Evolutionary conservation across 148 eudicot species (phyloP), one percentile per base, ranked within the genome.

Genomic region (Chenopodium suecicum): DNA sequence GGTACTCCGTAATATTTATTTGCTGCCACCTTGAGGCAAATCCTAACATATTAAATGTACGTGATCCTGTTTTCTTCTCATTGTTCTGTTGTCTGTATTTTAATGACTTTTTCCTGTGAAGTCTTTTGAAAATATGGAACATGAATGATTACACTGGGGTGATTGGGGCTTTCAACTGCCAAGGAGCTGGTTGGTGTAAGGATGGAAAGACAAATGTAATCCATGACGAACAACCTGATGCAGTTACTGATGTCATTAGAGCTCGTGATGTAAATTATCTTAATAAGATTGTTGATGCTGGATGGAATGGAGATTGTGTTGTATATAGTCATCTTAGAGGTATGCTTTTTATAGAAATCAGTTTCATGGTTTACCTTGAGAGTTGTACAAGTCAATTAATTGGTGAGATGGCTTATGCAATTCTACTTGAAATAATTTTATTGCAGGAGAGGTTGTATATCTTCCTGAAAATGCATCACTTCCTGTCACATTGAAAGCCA

Each of bases 121-220:
- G 97, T 86, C 88, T 92, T 70, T 62, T 92, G 71, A 94, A 94
- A 85, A 92, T 94, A 69, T 92, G 98, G 98, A 94, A 94, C 83
- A 83, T 94, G 80, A 92, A 94, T 80, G 91, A 94, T 67, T 88
- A 74, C 84, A 91, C 82, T 76, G 97, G 97, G 84, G 92, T 94
- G 31, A 84, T 94, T 54, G 98, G 98, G 44, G 93, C 87, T 62
- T 94, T 92, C 85, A 92, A 94, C 77, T 94, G 98, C 90, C 98
- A 94, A 86, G 98, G 97, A 84, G 98, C 98, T 27, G 98, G 94
- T 17, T 94, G 98, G 98, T 92, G 98, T 74, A 89, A 82, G 79
- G 89, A 84, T 81, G 94, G 91, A 75, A 94, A 94, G 92, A 94
- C 63, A 82, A 92, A 90, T 67, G 82, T 91, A 78, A 85, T 92